Evolutionary conservation across 2,329 filamentous ascomycete genomes (phyloP).

Genomic region (Talaromyces verruculosus): DNA sequence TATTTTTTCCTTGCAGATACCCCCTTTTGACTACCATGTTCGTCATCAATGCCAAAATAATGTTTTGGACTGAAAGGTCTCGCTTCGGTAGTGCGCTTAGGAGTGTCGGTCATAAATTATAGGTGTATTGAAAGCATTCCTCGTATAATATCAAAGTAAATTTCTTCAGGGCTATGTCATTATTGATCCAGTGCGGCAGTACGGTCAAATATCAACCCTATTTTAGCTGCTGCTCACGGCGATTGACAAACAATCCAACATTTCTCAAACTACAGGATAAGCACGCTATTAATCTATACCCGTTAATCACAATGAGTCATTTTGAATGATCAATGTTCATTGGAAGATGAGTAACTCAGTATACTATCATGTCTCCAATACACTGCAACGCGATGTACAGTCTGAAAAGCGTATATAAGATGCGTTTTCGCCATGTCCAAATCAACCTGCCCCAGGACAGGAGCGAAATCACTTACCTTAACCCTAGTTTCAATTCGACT

Average conservation of each 20-base stretch:
- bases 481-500: neutral
- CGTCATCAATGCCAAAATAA: conserved; percentile 15
- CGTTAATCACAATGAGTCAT: conserved; percentile 17
- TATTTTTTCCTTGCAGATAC: conserved; percentile 16
- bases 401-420: neutral
- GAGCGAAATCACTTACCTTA: neutral
- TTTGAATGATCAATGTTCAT: neutral
- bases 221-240: neutral
- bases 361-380: neutral
- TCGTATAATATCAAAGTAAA: neutral
- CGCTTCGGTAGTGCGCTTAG: neutral
- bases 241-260: neutral
- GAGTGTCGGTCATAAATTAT: neutral
- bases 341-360: neutral
- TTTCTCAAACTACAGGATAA: neutral
- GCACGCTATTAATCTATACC: neutral
- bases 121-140: neutral
- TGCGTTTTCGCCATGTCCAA: neutral
- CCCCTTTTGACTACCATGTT: conserved; percentile 10
- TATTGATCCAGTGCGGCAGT: neutral
- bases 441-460: neutral
- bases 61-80: conserved; percentile 9
- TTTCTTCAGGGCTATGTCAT: neutral
- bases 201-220: neutral
- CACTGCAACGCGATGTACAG: neutral